Evolutionary conservation across 176 grass and related monocot species (phyloP), one percentile per base, ranked within the genome.

Genomic region (Elaeis guineensis): DNA sequence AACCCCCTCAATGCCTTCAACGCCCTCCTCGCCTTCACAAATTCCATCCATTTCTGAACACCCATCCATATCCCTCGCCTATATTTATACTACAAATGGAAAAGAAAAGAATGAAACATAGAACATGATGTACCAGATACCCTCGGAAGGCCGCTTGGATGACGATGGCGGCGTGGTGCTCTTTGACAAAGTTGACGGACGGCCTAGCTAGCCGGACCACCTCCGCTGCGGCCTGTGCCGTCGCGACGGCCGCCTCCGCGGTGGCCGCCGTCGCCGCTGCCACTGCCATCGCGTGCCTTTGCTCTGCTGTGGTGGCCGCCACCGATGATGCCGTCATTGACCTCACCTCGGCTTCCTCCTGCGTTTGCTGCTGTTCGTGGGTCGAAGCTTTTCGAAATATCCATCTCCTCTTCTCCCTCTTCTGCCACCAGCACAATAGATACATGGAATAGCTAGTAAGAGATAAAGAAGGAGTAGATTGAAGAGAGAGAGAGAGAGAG

Each of bases 91-190:
- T 0, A 44, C 35, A 19, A 23, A 67, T 16, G 3, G 16, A 25
- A 44, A 16, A 57, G 32, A 24, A 49, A 35, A 16, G 5, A 44
- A 44, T 12, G 7, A 44, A 3, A 44, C 35, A 44, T 12, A 9
- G 35, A 44, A 44, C 1, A 44, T 11, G 35, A 44, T 12, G 54
- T 64, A 86, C 90, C n/a, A 97, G 71, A 78, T 91, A 97, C 0
- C 87, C 92, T 0, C 92, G 78, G 82, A 97, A 97, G 50, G 87
- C 75, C 0, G 92, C 91, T 69, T 97, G 92, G 21, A 97, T 75
- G 26, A 68, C 63, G 50, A 89, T 58, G 59, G 92, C 87, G 14
- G 87, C 83, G 63, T 83, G 75, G 69, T 88, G 81, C 48, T 85
- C 83, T 21, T 52, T 25, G 50, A 54, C 78, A 61, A 66, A 75